A percentile compares a stretch with the other conserved stretches of the same genome.
phyloP scores from a whole-genome alignment of 805 yeast species.

The Ogataea henricii region DNA sequence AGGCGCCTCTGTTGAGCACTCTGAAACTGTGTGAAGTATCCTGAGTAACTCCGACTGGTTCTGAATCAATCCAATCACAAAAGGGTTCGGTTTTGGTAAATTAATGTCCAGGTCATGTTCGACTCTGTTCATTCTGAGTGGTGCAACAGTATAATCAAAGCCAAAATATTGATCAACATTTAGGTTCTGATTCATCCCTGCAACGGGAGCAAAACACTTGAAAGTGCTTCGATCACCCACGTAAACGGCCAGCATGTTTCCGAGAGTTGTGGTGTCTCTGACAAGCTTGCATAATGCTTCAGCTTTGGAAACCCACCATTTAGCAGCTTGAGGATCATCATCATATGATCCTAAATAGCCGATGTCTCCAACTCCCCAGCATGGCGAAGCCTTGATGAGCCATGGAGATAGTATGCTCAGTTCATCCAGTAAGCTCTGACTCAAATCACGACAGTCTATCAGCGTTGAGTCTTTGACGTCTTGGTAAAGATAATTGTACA shows the following conservation, averaged over 20 bases:
- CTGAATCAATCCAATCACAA: constrained; percentile 37
- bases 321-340: constrained; percentile 35
- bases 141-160: constrained; percentile 40
- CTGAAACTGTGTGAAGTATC: constrained; percentile 28
- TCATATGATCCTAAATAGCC: constrained; percentile 31
- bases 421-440: constrained; percentile 43
- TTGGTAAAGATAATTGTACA: constrained; percentile 47
- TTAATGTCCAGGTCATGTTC: constrained; percentile 10
- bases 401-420: constrained; percentile 37
- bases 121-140: neutral
- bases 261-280: constrained; percentile 24
- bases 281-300: constrained; percentile 38
- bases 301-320: constrained; percentile 49
- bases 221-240: constrained; percentile 31
- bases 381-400: constrained; percentile 44
- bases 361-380: constrained; percentile 28
- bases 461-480: constrained; percentile 41
- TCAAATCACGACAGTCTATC: constrained; percentile 48
- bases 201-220: neutral
- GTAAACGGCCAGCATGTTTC: constrained; percentile 39
- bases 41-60: constrained; percentile 30
- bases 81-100: constrained; percentile 38
- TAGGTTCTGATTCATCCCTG: neutral
- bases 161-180: constrained; percentile 44
- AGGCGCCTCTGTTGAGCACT: constrained; percentile 32